phyloP scores from a whole-genome alignment of 257 asterid species.

The Apocynum venetum region DNA sequence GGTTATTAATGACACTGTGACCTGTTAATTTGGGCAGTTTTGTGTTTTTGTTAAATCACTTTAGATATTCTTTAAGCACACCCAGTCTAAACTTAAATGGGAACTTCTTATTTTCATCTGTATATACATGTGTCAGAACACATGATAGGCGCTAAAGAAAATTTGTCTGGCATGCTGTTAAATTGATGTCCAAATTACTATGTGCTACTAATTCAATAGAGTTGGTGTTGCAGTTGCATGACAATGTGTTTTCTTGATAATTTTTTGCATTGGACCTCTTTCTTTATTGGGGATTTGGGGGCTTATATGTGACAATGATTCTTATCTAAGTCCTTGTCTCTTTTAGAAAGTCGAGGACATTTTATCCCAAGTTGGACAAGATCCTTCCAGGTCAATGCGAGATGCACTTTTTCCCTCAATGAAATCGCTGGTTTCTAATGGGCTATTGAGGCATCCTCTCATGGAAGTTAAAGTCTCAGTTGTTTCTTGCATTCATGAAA shows the following conservation, averaged over 20 bases:
- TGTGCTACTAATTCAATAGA: not conserved
- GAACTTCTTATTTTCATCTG: not conserved
- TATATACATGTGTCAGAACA: not conserved
- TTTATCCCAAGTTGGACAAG: slow-evolving; percentile 15
- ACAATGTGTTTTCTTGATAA: not conserved
- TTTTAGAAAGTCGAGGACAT: slow-evolving; percentile 9
- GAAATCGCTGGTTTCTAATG: slow-evolving; percentile 14
- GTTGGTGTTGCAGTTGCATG: not conserved
- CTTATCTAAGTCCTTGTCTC: not conserved
- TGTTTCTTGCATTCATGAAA: slow-evolving; percentile 22
- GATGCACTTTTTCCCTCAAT: slow-evolving; percentile 6
- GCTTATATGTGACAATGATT: not conserved
- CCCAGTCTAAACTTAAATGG: not conserved
- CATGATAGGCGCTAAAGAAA: not conserved
- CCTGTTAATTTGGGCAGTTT: not conserved
- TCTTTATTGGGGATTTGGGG: not conserved
- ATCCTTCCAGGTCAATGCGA: slow-evolving; percentile 11
- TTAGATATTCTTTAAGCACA: not conserved
- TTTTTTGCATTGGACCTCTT: not conserved
- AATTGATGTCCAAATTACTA: not conserved
- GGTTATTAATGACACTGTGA: not conserved
- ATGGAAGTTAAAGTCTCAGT: slow-evolving; percentile 16
- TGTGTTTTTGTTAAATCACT: not conserved
- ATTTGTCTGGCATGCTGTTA: not conserved
- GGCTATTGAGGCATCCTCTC: slow-evolving; percentile 15